Evolutionary conservation across 306 rosid genomes (phyloP), one percentile per base, ranked within the genome.

Genomic region (Cyclanthera cordifolia): DNA sequence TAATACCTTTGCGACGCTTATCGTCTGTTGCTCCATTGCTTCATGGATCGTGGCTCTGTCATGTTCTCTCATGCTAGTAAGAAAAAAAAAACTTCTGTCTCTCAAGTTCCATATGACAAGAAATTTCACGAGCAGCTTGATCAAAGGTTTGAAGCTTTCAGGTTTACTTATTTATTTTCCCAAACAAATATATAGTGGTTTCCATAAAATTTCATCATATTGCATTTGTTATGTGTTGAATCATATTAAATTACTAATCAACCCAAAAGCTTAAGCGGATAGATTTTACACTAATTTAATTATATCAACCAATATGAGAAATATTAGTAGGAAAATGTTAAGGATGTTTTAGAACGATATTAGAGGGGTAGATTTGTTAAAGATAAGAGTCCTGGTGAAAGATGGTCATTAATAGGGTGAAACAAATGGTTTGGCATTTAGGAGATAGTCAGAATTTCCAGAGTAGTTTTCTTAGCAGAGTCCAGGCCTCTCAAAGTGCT

Each of bases 11-110:
- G 98, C 98, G 53, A 92, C 96, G 78, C 98, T 92, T 79, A 92
- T 89, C 53, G 98, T 92, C 83, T 92, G 98, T 85, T 92, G 98
- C 77, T 89, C 98, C 98, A 92, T 92, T 82, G 98, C 98, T 84
- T 92, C 98, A 79, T 92, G 98, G 79, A 92, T 89, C 43, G 98
- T 92, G 73, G 98, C 90, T 82, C 98, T 85, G 46, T 92, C 98
- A 79, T 92, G 98, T 77, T 85, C 96, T 81, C 96, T 84, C 98
- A 87, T 92, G 79, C 98, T 92, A 85, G 45, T 43, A 63, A 72
- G 16, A 53, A 8, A 37, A 37, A 23, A 43, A 64, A 63, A 61
- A 2, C 52, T 47, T 47, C 1, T 10, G 14, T 23, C 23, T 53
- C 25, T 53, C 6, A 53, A 53, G 27, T 24, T 53, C 32, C 16